A percentile compares a stretch with the other conserved stretches of the same genome.
phyloP scores from a whole-genome alignment of 2,329 filamentous ascomycete genomes.

The Thelonectria olida region DNA sequence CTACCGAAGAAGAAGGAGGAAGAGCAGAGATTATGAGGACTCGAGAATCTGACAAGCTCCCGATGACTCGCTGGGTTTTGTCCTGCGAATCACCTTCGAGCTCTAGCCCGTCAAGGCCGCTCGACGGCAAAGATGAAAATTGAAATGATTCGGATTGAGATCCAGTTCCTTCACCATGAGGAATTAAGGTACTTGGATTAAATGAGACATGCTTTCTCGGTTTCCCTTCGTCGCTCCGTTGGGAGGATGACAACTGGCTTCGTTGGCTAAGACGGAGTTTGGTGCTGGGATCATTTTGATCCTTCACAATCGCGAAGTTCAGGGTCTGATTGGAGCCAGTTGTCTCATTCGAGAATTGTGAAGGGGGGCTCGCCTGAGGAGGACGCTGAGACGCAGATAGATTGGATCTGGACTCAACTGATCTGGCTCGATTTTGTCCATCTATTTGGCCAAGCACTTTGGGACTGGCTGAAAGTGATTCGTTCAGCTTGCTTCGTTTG shows the following conservation, averaged over 20 bases:
- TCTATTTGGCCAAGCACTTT: background rate
- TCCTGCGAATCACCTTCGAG: slow-evolving; percentile 12
- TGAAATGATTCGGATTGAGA: slow-evolving; percentile 21
- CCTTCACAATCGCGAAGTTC: slow-evolving; percentile 80
- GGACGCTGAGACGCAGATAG: slow-evolving; percentile 12
- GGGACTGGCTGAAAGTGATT: background rate
- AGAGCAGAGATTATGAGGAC: slow-evolving; percentile 37
- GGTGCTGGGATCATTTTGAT: slow-evolving; percentile 73
- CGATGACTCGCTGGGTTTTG: slow-evolving; percentile 28
- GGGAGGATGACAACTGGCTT: slow-evolving; percentile 54
- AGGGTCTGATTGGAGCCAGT: slow-evolving; percentile 54
- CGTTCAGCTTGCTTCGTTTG: slow-evolving; percentile 21
- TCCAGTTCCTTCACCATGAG: background rate
- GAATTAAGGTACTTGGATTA: slow-evolving; percentile 23
- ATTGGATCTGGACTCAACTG: slow-evolving; percentile 2
- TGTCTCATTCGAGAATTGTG: slow-evolving; percentile 11
- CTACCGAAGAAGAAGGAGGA: slow-evolving; percentile 38
- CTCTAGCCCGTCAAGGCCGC: slow-evolving; percentile 3
- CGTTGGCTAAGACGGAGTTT: slow-evolving; percentile 73
- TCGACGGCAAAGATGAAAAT: slow-evolving; percentile 27
- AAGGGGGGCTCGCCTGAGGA: background rate
- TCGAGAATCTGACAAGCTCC: slow-evolving; percentile 13
- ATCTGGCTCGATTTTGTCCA: slow-evolving; percentile 17
- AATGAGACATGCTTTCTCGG: slow-evolving; percentile 37
- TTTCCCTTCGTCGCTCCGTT: slow-evolving; percentile 53